Percentiles rank a stretch among this genome's conserved stretches.
Evolutionary conservation across 164 flowering plant species (phyloP).

Genomic region (Aristolochia californica): DNA sequence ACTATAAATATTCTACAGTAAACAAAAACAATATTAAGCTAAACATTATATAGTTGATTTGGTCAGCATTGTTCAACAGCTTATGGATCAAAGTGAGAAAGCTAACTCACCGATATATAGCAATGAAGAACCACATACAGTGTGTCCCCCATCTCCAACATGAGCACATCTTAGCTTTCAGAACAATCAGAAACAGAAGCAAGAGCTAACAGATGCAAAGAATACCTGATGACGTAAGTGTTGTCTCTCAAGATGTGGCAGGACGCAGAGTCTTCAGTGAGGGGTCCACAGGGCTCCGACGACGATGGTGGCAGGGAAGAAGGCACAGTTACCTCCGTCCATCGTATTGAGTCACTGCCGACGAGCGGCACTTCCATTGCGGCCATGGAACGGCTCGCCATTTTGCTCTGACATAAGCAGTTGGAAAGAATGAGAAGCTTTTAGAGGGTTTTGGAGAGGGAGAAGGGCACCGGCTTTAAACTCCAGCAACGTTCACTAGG

Average conservation of each 20-base stretch:
- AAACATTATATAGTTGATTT: no score
- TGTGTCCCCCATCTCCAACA: no score
- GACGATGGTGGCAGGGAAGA: constrained; percentile 14
- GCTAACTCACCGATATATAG: no score
- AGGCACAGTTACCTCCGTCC: constrained; percentile 42
- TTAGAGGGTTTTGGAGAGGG: no score
- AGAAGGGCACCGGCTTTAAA: no score
- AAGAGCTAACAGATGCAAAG: not conserved
- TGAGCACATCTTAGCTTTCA: not conserved
- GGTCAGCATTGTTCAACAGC: not conserved
- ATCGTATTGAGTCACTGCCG: constrained; percentile 42
- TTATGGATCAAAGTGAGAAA: not conserved
- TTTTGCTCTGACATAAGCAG: not conserved
- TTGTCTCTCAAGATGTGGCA: constrained; percentile 35
- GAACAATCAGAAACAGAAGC: not conserved
- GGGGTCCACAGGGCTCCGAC: constrained; percentile 18
- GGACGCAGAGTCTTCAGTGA: constrained; percentile 34
- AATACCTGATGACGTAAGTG: constrained; percentile 45
- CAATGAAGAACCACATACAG: no score
- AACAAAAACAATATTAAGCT: no score
- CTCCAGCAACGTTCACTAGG: no score
- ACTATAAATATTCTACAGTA: no score
- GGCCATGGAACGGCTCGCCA: constrained; percentile 20
- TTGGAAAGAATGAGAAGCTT: no score
- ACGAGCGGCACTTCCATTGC: constrained; percentile 60